phyloP scores from a whole-genome alignment of 2,329 filamentous ascomycete genomes.

The Alternaria conjuncta region DNA sequence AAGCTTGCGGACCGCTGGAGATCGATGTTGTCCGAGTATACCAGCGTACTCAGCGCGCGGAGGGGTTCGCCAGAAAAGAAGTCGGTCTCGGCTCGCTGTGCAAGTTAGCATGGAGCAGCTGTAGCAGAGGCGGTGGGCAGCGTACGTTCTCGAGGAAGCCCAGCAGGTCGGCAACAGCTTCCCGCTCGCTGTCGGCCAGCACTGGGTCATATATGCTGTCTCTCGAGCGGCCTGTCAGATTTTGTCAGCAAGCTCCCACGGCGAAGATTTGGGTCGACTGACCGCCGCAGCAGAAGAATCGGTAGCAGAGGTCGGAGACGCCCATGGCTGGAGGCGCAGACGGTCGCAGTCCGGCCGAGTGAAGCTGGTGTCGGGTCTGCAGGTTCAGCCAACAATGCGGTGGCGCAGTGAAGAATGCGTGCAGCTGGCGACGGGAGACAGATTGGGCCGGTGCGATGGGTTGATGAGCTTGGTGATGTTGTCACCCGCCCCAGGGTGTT shows the following conservation, averaged over 20 bases:
- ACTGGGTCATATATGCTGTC: slow-evolving; percentile 63
- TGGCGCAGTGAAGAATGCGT: slow-evolving; percentile 11
- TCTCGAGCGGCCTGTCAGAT: slow-evolving; percentile 51
- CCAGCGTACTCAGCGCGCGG: slow-evolving; percentile 89
- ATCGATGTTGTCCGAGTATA: slow-evolving; percentile 99
- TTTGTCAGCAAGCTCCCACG: slow-evolving; percentile 27
- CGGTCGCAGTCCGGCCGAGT: slow-evolving; percentile 31
- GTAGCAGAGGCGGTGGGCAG: slow-evolving; percentile 10
- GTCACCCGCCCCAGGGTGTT: slow-evolving; percentile 7
- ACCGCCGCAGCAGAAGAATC: slow-evolving; percentile 49
- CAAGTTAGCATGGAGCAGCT: slow-evolving; percentile 41
- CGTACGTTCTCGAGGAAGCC: slow-evolving; percentile 94
- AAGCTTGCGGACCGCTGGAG: slow-evolving; percentile 95
- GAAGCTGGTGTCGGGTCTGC: slow-evolving; percentile 3
- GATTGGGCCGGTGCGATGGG: slow-evolving; percentile 10
- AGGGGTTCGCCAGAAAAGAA: slow-evolving; percentile 98
- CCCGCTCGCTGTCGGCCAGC: slow-evolving; percentile 92
- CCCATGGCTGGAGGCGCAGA: slow-evolving; percentile 40
- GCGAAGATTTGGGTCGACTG: slow-evolving; percentile 15
- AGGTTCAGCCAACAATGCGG: background rate
- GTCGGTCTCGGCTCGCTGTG: slow-evolving; percentile 90
- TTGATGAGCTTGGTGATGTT: slow-evolving; percentile 11
- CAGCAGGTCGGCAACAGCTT: slow-evolving; percentile 93
- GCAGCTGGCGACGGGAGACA: slow-evolving; percentile 17
- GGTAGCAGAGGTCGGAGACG: slow-evolving; percentile 42